These are phyloP conservation scores for Kazachstania kunashirensis DNA, from an alignment of 805 yeast genomes.

Conservation along the genomic window DNA sequence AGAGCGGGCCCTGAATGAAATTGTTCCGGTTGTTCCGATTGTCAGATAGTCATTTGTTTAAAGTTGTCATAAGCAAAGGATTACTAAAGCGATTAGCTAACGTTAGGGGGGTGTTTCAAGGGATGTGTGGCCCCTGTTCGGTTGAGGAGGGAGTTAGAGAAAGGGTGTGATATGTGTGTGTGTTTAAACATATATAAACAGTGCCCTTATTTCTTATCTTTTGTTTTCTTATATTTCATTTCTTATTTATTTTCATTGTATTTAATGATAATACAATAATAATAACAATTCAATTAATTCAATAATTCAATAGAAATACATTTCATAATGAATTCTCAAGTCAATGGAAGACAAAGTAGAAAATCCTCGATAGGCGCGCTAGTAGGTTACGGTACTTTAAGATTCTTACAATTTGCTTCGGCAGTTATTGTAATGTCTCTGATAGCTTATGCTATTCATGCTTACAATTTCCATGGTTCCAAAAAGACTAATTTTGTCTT, in stretches of 20 bases:
- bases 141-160: too few species aligned
- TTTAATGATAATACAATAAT: background rate
- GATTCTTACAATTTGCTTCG: slow-evolving; percentile 21
- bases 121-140: too few species aligned
- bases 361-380: background rate
- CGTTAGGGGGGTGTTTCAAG: too few species aligned
- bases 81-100: too few species aligned
- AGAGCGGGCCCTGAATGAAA: too few species aligned
- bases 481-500: slow-evolving; percentile 27
- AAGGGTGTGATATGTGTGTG: too few species aligned
- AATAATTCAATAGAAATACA: background rate
- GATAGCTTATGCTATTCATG: slow-evolving; percentile 19
- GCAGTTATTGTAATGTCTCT: slow-evolving; percentile 26
- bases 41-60: too few species aligned
- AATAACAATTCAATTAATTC: background rate
- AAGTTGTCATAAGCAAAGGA: too few species aligned
- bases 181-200: background rate
- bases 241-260: background rate
- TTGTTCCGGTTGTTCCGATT: too few species aligned
- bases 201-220: background rate
- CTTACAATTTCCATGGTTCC: slow-evolving; percentile 19
- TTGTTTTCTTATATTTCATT: background rate
- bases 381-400: slow-evolving; percentile 2
- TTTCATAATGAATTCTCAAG: background rate
- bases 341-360: background rate